Evolutionary conservation across 1,284 basidiomycete species (phyloP).

Genomic region (Cystobasidium sp.): DNA sequence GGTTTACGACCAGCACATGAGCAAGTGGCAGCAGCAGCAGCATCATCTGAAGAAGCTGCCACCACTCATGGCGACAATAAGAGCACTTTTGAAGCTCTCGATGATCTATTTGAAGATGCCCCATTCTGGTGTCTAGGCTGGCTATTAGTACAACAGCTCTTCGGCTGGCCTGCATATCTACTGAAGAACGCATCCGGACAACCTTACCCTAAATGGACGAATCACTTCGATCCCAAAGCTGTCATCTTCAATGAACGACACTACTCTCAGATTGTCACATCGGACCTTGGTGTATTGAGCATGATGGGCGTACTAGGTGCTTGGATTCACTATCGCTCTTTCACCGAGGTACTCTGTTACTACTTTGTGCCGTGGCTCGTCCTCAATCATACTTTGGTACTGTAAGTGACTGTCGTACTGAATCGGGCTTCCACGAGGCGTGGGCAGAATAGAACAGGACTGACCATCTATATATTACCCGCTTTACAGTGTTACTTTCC

Average conservation of each 20-base stretch:
- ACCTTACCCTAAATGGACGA: slow-evolving; percentile 79
- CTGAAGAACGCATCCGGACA: slow-evolving; percentile 87
- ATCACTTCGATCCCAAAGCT: slow-evolving; percentile 83
- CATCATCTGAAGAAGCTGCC: slow-evolving; percentile 57
- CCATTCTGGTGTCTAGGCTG: slow-evolving; percentile 76
- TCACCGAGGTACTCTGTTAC: slow-evolving; percentile 74
- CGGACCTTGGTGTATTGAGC: slow-evolving; percentile 79
- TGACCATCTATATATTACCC: background rate
- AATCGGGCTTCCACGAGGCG: too few species aligned
- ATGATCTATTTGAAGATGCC: slow-evolving; percentile 89
- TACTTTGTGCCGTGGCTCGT: slow-evolving; percentile 91
- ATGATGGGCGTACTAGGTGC: slow-evolving; percentile 68
- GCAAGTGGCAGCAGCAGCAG: slow-evolving; percentile 60
- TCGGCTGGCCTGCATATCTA: slow-evolving; percentile 88
- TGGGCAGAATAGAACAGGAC: background rate
- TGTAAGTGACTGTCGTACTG: too few species aligned
- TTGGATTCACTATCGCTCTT: slow-evolving; percentile 68
- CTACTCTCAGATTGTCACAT: slow-evolving; percentile 75
- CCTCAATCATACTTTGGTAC: slow-evolving; percentile 81
- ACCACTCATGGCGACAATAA: slow-evolving; percentile 55
- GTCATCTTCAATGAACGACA: slow-evolving; percentile 80
- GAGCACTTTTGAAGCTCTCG: slow-evolving; percentile 68
- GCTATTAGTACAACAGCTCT: slow-evolving; percentile 71
- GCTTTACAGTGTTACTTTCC: slow-evolving; percentile 56
- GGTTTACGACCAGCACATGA: slow-evolving; percentile 66